phyloP scores from a whole-genome alignment of 495 filamentous ascomycete species.

The Trichoderma reesei region DNA sequence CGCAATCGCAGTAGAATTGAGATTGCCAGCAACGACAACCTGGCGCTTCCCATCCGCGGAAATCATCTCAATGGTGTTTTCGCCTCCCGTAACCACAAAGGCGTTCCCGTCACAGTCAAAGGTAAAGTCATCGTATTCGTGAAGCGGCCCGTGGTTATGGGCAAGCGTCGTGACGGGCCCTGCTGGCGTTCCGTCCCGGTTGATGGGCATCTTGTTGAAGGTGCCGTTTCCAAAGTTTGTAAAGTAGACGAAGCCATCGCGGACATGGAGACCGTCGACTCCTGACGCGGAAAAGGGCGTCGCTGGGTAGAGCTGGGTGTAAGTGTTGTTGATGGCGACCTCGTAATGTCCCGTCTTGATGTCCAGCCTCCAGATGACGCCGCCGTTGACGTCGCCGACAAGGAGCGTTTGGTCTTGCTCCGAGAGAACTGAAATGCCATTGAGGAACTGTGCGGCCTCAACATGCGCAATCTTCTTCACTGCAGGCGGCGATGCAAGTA shows the following conservation, averaged over 20 bases:
- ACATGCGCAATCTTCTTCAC: slow-evolving; percentile 20
- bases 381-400: slow-evolving; percentile 13
- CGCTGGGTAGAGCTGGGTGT: slow-evolving; percentile 3
- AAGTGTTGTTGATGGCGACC: slow-evolving; percentile 14
- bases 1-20: slow-evolving; percentile 15
- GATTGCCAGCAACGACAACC: slow-evolving; percentile 13
- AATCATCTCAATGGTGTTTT: slow-evolving; percentile 14
- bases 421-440: slow-evolving; percentile 17
- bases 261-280: slow-evolving; percentile 13
- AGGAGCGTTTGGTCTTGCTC: slow-evolving; percentile 13
- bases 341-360: slow-evolving; percentile 11
- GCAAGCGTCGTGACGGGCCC: slow-evolving; percentile 13
- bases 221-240: slow-evolving; percentile 9
- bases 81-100: slow-evolving; percentile 14
- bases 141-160: not conserved
- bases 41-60: slow-evolving; percentile 13
- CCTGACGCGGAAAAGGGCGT: slow-evolving; percentile 12
- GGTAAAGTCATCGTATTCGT: slow-evolving; percentile 17
- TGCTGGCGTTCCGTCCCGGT: slow-evolving; percentile 13
- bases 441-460: slow-evolving; percentile 22
- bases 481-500: slow-evolving; percentile 3
- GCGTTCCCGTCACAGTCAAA: slow-evolving; percentile 18
- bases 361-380: slow-evolving; percentile 13
- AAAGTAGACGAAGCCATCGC: slow-evolving; percentile 11
- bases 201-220: slow-evolving; percentile 16